Percentiles rank a stretch among this genome's conserved stretches.
phyloP scores from a whole-genome alignment of 192 early-diverging fungal genomes.

The Entomortierella chlamydospora region DNA sequence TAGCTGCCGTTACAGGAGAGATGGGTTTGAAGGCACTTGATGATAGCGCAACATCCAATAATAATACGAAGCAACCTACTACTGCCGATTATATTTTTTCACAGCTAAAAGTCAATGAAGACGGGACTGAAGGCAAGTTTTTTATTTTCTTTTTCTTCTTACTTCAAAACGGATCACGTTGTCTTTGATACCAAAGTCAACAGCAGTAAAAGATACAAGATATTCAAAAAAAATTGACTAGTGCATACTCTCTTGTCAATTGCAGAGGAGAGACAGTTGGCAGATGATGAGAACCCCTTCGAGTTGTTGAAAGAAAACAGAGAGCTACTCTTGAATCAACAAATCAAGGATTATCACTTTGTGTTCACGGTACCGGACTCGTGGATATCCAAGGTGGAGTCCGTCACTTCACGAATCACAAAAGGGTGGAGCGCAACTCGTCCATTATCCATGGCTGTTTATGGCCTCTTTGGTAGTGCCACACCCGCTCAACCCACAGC shows the following conservation, averaged over 20 bases:
- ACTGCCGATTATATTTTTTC: conserved; percentile 26
- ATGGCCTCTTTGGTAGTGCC: conserved; percentile 34
- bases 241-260: neutral
- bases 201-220: too few relatives aligned
- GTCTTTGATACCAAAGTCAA: neutral
- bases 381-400: conserved; percentile 49
- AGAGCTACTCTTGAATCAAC: conserved; percentile 32
- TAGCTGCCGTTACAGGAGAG: conserved; percentile 33
- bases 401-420: conserved; percentile 45
- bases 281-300: conserved; percentile 39
- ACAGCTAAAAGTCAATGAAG: conserved; percentile 39
- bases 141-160: neutral
- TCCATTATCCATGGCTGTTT: conserved; percentile 51
- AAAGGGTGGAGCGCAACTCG: conserved; percentile 50
- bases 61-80: neutral
- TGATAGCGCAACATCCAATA: neutral
- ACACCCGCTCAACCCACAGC: conserved; percentile 23
- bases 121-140: conserved; percentile 34
- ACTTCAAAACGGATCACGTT: too few relatives aligned
- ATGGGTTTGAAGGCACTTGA: conserved; percentile 45
- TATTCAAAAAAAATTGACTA: neutral
- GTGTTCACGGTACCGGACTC: conserved; percentile 48
- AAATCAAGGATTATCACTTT: conserved; percentile 53
- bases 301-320: conserved; percentile 36
- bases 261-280: conserved; percentile 36